phyloP scores from a whole-genome alignment of 805 yeast species.

The Spathaspora boniae region DNA sequence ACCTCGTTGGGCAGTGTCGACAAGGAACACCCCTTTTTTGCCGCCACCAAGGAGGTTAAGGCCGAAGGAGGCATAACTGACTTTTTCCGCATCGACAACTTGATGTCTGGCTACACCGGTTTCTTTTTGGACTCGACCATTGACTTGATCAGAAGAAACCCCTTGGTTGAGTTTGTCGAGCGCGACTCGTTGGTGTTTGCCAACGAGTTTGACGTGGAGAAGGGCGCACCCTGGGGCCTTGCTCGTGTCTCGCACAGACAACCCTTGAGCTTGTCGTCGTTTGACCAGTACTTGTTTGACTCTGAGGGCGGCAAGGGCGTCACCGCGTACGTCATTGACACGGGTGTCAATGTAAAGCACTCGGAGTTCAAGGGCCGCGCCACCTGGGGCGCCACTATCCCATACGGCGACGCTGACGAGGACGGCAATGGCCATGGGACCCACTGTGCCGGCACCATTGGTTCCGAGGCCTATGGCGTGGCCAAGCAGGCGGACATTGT shows the following conservation, averaged over 20 bases:
- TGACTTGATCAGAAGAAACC: conserved; percentile 65
- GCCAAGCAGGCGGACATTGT: conserved; percentile 77
- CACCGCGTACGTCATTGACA: conserved; percentile 83
- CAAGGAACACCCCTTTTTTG: conserved; percentile 37
- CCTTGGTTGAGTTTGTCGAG: conserved; percentile 67
- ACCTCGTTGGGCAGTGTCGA: conserved; percentile 35
- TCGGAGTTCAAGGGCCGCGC: conserved; percentile 83
- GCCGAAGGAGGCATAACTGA: conserved; percentile 56
- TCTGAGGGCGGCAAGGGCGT: conserved; percentile 78
- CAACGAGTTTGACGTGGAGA: conserved; percentile 61
- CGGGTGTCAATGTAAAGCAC: conserved; percentile 78
- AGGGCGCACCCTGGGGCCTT: conserved; percentile 93
- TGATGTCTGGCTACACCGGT: conserved; percentile 80
- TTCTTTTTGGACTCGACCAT: conserved; percentile 72
- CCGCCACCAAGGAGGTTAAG: conserved; percentile 19
- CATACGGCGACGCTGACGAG: conserved; percentile 60
- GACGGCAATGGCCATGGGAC: conserved; percentile 96
- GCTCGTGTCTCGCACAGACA: conserved; percentile 86
- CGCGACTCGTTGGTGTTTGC: conserved; percentile 69
- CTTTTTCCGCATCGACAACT: conserved; percentile 54
- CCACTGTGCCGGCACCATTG: conserved; percentile 96
- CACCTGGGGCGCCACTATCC: conserved; percentile 79
- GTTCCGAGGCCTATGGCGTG: conserved; percentile 74
- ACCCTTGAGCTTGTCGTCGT: conserved; percentile 61
- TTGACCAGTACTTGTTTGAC: conserved; percentile 71